Evolutionary conservation across 2,329 filamentous ascomycete genomes (phyloP).

Genomic region (Apiospora hydei): DNA sequence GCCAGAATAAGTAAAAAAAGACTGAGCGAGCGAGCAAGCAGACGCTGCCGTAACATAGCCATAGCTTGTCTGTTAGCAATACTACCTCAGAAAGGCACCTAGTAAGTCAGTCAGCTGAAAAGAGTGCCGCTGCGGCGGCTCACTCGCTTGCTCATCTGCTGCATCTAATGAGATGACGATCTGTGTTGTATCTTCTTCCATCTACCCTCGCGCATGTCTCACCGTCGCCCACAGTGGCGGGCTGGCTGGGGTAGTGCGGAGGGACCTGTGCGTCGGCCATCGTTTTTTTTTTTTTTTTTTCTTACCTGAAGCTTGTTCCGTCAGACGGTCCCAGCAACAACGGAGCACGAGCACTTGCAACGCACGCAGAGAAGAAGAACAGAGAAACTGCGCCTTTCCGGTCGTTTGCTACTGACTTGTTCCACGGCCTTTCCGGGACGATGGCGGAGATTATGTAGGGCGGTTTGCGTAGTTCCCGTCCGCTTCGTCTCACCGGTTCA

Average conservation of each 20-base stretch:
- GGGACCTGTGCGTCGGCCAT: background rate
- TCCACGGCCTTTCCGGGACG: slow-evolving; percentile 6
- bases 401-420: slow-evolving; percentile 6
- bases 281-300: no score
- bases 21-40: background rate
- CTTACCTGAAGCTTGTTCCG: background rate
- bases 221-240: background rate
- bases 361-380: background rate
- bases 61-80: slow-evolving; percentile 7
- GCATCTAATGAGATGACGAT: background rate
- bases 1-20: background rate
- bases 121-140: background rate
- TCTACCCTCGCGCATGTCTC: slow-evolving; percentile 16
- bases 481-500: slow-evolving; percentile 19
- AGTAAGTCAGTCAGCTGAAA: background rate
- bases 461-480: slow-evolving; percentile 2
- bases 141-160: background rate
- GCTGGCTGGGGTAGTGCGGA: slow-evolving; percentile 3
- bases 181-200: background rate
- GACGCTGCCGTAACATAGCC: background rate
- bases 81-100: background rate
- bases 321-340: background rate
- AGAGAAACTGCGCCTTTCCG: background rate
- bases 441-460: slow-evolving; percentile 20
- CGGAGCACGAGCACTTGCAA: background rate